phyloP scores from a whole-genome alignment of 2,329 filamentous ascomycete species.

The Diaporthe capsici region DNA sequence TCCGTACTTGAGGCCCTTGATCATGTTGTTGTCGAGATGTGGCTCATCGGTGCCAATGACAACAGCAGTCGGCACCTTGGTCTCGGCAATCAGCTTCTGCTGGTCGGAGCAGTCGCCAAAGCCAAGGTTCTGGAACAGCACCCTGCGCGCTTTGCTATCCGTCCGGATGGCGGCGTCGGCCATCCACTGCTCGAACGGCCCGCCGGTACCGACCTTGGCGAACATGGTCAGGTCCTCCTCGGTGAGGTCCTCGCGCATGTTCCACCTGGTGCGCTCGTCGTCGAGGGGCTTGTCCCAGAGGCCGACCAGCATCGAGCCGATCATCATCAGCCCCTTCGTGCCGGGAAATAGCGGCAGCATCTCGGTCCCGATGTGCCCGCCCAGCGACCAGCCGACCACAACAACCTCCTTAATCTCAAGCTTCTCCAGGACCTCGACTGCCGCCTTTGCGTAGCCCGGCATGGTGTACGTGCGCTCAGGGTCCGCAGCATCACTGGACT shows the following conservation, averaged over 20 bases:
- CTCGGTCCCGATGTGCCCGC: background rate
- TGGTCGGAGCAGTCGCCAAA: background rate
- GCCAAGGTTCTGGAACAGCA: background rate
- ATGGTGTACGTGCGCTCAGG: background rate
- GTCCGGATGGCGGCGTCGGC: background rate
- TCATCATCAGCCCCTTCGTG: background rate
- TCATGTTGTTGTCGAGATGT: slow-evolving; percentile 1
- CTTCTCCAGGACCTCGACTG: slow-evolving; percentile 4
- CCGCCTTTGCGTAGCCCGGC: background rate
- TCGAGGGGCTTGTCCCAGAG: background rate
- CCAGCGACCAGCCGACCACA: slow-evolving; percentile 1
- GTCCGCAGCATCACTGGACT: background rate
- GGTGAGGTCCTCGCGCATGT: slow-evolving; percentile 6
- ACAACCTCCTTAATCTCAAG: background rate
- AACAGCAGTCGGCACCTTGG: background rate
- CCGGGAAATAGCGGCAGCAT: background rate
- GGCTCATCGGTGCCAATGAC: background rate
- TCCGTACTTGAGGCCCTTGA: background rate
- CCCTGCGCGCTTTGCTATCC: background rate
- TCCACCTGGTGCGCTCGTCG: background rate
- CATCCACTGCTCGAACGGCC: background rate
- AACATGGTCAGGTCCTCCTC: background rate
- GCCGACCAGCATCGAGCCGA: background rate
- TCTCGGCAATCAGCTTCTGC: background rate
- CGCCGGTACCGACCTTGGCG: background rate